Evolutionary conservation across 352 stramenopile genomes (phyloP).

Genomic region (Pythium periplocum): DNA sequence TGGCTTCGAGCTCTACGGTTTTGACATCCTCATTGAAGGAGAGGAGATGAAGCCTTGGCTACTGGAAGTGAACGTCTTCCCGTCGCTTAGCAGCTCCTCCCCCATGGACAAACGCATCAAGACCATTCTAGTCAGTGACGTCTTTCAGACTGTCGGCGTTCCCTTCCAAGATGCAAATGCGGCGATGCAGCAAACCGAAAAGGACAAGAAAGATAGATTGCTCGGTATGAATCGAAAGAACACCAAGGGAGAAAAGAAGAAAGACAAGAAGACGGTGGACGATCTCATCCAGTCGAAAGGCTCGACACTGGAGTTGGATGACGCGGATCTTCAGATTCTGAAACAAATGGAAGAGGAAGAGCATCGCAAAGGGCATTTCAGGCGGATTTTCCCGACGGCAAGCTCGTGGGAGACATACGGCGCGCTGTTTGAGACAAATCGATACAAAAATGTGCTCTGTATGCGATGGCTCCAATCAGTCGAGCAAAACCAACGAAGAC

Average conservation of each 20-base stretch:
- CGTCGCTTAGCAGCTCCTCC: slow-evolving; percentile 80
- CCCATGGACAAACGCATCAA: slow-evolving; percentile 89
- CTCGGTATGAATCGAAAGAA: slow-evolving; percentile 29
- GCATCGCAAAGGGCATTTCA: slow-evolving; percentile 56
- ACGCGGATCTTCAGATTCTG: slow-evolving; percentile 43
- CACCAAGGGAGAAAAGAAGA: slow-evolving; percentile 13
- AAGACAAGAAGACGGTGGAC: slow-evolving; percentile 25
- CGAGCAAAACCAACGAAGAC: slow-evolving; percentile 15
- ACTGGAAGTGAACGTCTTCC: slow-evolving; percentile 90
- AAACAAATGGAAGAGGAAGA: slow-evolving; percentile 66
- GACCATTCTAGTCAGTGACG: slow-evolving; percentile 81
- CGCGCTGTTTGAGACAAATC: slow-evolving; percentile 42
- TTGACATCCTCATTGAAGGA: slow-evolving; percentile 82
- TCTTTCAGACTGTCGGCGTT: slow-evolving; percentile 76
- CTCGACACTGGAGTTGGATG: slow-evolving; percentile 37
- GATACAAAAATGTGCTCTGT: slow-evolving; percentile 55
- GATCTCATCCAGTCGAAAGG: slow-evolving; percentile 25
- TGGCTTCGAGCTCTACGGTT: slow-evolving; percentile 88
- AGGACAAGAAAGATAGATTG: slow-evolving; percentile 43
- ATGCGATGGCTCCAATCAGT: slow-evolving; percentile 43
- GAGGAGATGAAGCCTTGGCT: slow-evolving; percentile 72
- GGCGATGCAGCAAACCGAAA: slow-evolving; percentile 29
- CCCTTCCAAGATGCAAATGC: slow-evolving; percentile 37
- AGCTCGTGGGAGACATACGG: slow-evolving; percentile 49
- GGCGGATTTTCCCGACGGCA: slow-evolving; percentile 63